Percentiles rank a stretch among this genome's conserved stretches.
phyloP scores from a whole-genome alignment of 2,329 filamentous ascomycete species.

The Diaporthe helianthi region DNA sequence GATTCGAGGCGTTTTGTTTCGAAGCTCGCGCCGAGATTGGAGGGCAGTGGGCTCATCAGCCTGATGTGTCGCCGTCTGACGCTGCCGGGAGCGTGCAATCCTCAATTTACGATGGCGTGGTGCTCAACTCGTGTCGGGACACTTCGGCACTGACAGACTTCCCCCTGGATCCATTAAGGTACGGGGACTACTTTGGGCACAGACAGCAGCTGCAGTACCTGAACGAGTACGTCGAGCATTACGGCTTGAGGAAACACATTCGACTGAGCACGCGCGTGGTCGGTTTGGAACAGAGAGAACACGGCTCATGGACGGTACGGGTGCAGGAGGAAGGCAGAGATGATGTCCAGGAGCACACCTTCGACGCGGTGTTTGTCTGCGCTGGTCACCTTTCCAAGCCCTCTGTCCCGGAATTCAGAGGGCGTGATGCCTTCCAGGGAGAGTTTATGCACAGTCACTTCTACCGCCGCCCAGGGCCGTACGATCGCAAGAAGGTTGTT shows the following conservation, averaged over 20 bases:
- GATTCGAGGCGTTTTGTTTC: slow-evolving; percentile 45
- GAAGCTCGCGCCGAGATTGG: slow-evolving; percentile 46
- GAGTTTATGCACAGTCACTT: slow-evolving; percentile 47
- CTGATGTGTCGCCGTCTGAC: slow-evolving; percentile 38
- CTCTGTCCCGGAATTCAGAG: slow-evolving; percentile 42
- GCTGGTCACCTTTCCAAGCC: slow-evolving; percentile 45
- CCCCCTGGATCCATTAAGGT: slow-evolving; percentile 47
- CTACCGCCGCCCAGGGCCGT: slow-evolving; percentile 45
- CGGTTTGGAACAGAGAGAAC: slow-evolving; percentile 40
- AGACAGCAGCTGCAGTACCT: slow-evolving; percentile 45
- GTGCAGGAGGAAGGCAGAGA: slow-evolving; percentile 35
- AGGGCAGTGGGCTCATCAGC: slow-evolving; percentile 49
- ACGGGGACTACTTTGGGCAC: slow-evolving; percentile 48
- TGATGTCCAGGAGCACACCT: slow-evolving; percentile 38
- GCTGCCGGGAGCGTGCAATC: slow-evolving; percentile 37
- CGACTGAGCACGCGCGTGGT: slow-evolving; percentile 44
- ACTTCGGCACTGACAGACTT: slow-evolving; percentile 49
- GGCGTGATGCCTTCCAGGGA: slow-evolving; percentile 43
- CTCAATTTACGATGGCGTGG: slow-evolving; percentile 46
- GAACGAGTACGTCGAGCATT: slow-evolving; percentile 47
- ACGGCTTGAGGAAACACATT: slow-evolving; percentile 45
- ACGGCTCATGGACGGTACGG: slow-evolving; percentile 43
- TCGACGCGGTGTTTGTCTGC: slow-evolving; percentile 47
- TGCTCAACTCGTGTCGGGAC: slow-evolving; percentile 48
- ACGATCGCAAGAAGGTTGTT: slow-evolving; percentile 47